These are phyloP conservation scores for Polytrichum commune DNA, from an alignment of 225 moss, liverwort and hornwort species.

Conservation along the genomic window DNA sequence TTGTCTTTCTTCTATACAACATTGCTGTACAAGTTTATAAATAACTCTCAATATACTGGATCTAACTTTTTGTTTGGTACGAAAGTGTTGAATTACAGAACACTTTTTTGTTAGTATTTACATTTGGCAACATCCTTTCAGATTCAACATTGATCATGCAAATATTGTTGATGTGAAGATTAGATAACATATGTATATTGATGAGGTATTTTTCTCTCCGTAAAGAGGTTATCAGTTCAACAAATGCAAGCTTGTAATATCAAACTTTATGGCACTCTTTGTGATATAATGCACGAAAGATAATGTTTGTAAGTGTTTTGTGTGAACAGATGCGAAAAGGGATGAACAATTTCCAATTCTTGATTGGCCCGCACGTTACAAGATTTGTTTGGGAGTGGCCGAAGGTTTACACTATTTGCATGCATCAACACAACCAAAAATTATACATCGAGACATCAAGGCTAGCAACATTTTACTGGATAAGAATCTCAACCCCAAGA, in stretches of 20 bases:
- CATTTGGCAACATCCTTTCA: too few species aligned
- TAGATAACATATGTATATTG: background rate
- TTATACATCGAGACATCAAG: slow-evolving; percentile 55
- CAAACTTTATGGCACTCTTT: background rate
- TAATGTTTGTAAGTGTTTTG: background rate
- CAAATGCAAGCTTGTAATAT: background rate
- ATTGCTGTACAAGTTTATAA: too few species aligned
- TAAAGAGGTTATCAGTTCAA: background rate
- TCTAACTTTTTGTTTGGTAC: too few species aligned
- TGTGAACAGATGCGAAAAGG: background rate
- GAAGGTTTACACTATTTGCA: slow-evolving; percentile 38
- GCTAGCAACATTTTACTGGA: slow-evolving; percentile 44
- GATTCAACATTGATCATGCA: too few species aligned
- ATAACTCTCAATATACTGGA: too few species aligned
- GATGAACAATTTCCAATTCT: slow-evolving; percentile 9
- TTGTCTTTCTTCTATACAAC: too few species aligned
- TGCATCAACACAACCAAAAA: slow-evolving; percentile 41
- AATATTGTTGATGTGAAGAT: background rate
- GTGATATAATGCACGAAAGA: background rate
- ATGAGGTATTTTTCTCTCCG: background rate
- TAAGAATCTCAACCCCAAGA: slow-evolving; percentile 33
- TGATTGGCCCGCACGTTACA: slow-evolving; percentile 22
- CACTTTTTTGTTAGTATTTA: too few species aligned
- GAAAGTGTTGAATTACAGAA: too few species aligned
- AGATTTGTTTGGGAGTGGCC: slow-evolving; percentile 32